Percentiles rank a stretch among this genome's conserved stretches.
These are phyloP conservation scores for Pachyrhizus erosus DNA, from an alignment of 306 rosid genomes.

Conservation along the genomic window DNA sequence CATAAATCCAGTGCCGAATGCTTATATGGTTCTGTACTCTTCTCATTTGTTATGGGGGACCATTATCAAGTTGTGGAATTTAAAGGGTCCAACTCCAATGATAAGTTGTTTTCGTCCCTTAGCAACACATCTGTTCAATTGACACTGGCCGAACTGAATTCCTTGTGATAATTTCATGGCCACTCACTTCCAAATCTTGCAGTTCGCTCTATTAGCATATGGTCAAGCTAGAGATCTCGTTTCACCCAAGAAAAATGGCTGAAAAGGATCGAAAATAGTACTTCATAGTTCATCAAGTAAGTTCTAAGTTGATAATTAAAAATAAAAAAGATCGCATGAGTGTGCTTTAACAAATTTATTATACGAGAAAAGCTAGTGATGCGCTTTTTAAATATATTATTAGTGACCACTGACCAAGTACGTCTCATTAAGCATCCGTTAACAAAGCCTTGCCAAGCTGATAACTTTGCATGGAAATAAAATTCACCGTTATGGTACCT, in stretches of 20 bases:
- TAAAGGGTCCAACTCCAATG: conserved; percentile 27
- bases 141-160: background rate
- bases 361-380: too few relatives aligned
- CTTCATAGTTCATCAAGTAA: background rate
- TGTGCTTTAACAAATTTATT: too few relatives aligned
- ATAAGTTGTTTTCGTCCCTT: background rate
- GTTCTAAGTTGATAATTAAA: background rate
- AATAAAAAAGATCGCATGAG: too few relatives aligned
- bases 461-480: too few relatives aligned
- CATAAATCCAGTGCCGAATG: conserved; percentile 2
- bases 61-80: conserved; percentile 23
- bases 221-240: too few relatives aligned
- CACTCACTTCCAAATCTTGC: too few relatives aligned
- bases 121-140: background rate
- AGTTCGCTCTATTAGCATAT: too few relatives aligned
- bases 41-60: background rate
- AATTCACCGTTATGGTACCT: too few relatives aligned
- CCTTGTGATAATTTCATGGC: background rate
- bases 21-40: background rate
- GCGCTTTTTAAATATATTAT: too few relatives aligned
- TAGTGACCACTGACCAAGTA: too few relatives aligned
- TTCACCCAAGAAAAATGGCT: too few relatives aligned
- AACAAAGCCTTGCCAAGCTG: too few relatives aligned
- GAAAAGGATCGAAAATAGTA: background rate
- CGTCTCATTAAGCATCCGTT: background rate